Evolutionary conservation across 306 rosid genomes (phyloP).

Genomic region (Rosa chinensis): DNA sequence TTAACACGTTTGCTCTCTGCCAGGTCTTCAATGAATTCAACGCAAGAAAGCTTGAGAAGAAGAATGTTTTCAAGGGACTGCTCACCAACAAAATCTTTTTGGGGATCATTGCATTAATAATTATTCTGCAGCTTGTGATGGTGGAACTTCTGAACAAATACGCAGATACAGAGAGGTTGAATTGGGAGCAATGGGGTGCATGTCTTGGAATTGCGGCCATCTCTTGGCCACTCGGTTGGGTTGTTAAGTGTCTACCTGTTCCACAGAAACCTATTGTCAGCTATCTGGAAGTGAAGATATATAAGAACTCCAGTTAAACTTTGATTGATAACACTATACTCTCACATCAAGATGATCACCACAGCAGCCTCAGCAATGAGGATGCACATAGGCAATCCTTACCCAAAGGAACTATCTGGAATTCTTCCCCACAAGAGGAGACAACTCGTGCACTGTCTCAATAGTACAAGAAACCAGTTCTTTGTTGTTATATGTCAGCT

Average conservation of each 20-base stretch:
- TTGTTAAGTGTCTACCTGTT: constrained; percentile 32
- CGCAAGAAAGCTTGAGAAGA: constrained; percentile 42
- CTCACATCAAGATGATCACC: too few species aligned
- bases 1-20: constrained; percentile 41
- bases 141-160: constrained; percentile 41
- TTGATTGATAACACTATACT: background rate
- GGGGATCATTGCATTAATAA: constrained; percentile 26
- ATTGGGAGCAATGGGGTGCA: constrained; percentile 38
- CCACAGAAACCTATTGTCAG: constrained; percentile 27
- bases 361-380: too few species aligned
- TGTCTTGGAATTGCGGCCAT: constrained; percentile 31
- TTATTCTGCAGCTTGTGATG: constrained; percentile 39
- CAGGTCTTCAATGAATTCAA: constrained; percentile 47
- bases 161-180: constrained; percentile 36
- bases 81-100: constrained; percentile 35
- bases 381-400: too few species aligned
- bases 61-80: constrained; percentile 40
- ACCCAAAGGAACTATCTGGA: too few species aligned
- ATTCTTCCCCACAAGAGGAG: too few species aligned
- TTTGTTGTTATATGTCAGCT: too few species aligned
- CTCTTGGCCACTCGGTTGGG: constrained; percentile 43
- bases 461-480: too few species aligned
- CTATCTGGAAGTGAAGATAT: constrained; percentile 7
- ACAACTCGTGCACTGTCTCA: too few species aligned
- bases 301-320: background rate